Conservation (phyloP, 2,329 filamentous ascomycete species). For the Coniochaeta ligniaria region DNA sequence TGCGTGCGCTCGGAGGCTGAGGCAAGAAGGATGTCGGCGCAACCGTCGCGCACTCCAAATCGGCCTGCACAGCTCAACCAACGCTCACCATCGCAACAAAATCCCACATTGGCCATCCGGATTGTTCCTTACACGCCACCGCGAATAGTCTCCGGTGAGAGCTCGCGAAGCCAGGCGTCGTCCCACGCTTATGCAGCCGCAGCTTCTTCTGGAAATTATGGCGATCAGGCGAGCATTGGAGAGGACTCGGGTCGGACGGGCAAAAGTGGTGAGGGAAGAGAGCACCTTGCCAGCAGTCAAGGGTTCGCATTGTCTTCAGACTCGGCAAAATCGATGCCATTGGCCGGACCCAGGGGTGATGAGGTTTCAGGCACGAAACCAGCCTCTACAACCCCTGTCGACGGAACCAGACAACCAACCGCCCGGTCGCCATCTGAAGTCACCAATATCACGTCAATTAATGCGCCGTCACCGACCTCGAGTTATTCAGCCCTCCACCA, state of each 20-base stretch:
- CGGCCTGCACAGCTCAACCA: constrained; percentile 28
- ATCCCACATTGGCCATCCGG: constrained; percentile 35
- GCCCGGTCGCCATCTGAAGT: constrained; percentile 29
- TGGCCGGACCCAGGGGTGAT: constrained; percentile 26
- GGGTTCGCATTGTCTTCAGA: constrained; percentile 27
- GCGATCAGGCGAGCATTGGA: constrained; percentile 9
- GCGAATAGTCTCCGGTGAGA: constrained; percentile 22
- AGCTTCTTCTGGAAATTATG: constrained; percentile 11
- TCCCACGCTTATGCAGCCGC: constrained; percentile 12
- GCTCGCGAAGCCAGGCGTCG: constrained; percentile 16
- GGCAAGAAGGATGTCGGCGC: constrained; percentile 20
- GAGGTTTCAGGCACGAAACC: constrained; percentile 40
- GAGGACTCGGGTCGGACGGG: constrained; percentile 8
- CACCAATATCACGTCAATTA: constrained; percentile 26
- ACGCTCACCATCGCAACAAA: constrained; percentile 31
- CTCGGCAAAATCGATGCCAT: constrained; percentile 23
- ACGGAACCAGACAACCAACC: constrained; percentile 21
- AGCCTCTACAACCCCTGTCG: constrained; percentile 11
- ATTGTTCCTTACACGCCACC: constrained; percentile 42
- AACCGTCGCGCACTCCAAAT: constrained; percentile 14
- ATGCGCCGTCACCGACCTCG: constrained; percentile 23
- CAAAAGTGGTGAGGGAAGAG: constrained; percentile 14
- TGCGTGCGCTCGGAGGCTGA: constrained; percentile 15
- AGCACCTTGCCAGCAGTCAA: constrained; percentile 18
- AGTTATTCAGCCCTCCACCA: constrained; percentile 4